Percentiles rank a stretch among this genome's conserved stretches.
Evolutionary conservation across 129 eudicot genomes (phyloP).

Genomic region (Lonicera japonica): DNA sequence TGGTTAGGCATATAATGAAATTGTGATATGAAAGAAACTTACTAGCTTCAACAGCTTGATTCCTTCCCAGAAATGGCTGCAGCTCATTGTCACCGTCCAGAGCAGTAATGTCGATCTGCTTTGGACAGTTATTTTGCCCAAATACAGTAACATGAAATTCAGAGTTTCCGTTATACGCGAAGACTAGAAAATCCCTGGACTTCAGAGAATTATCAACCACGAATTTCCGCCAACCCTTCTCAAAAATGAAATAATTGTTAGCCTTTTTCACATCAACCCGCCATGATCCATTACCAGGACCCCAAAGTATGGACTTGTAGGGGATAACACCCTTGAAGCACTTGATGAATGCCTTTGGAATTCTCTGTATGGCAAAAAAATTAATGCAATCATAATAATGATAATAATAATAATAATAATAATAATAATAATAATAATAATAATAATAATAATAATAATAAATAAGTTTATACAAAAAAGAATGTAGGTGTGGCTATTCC

Average conservation of each 20-base stretch:
- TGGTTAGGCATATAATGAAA: no score
- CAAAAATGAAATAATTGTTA: neutral
- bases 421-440: no score
- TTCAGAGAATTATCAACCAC: constrained; percentile 1
- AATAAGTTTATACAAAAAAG: no score
- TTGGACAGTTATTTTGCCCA: constrained; percentile 22
- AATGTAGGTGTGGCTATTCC: no score
- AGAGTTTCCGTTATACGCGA: constrained; percentile 9
- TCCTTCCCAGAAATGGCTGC: neutral
- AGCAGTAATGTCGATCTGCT: constrained; percentile 3
- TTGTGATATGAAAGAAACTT: neutral
- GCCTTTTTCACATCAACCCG: neutral
- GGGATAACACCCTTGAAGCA: neutral
- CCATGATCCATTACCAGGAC: neutral
- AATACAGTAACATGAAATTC: constrained; percentile 14
- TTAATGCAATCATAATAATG: neutral
- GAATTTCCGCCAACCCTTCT: constrained; percentile 8
- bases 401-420: no score
- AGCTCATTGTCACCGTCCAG: constrained; percentile 2
- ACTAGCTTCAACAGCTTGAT: constrained; percentile 11
- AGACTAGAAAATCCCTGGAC: neutral
- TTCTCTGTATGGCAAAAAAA: neutral
- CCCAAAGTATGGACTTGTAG: neutral
- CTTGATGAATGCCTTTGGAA: neutral
- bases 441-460: no score